A percentile compares a stretch with the other conserved stretches of the same genome.
These are phyloP conservation scores for Penicillium fuscoglaucum DNA, from an alignment of 2,329 filamentous ascomycete genomes.

Conservation along the genomic window DNA sequence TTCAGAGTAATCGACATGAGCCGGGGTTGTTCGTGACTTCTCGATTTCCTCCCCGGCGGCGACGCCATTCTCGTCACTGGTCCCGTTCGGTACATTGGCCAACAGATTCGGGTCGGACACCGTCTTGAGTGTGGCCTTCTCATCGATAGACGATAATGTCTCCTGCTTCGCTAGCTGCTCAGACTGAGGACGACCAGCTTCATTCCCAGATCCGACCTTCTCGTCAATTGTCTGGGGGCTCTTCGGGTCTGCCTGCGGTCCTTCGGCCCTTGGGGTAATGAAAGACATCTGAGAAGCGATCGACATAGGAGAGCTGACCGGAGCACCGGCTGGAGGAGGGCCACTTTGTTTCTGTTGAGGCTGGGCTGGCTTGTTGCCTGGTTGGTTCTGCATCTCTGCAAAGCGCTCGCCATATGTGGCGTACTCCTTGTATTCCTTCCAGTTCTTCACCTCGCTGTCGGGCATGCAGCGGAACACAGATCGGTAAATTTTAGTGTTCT, in stretches of 20 bases:
- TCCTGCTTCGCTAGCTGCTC: conserved; percentile 31
- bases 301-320: conserved; percentile 23
- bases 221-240: conserved; percentile 34
- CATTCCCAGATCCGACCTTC: conserved; percentile 37
- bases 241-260: conserved; percentile 32
- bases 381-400: conserved; percentile 62
- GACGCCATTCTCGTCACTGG: conserved; percentile 25
- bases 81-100: conserved; percentile 26
- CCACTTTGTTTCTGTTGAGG: conserved; percentile 45
- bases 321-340: conserved; percentile 38
- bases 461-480: conserved; percentile 96
- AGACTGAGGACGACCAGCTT: conserved; percentile 37
- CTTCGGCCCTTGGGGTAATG: conserved; percentile 33
- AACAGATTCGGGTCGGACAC: conserved; percentile 30
- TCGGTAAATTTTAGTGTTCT: conserved; percentile 93
- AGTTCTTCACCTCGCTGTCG: conserved; percentile 88
- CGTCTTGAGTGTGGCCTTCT: conserved; percentile 45
- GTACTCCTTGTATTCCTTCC: conserved; percentile 90
- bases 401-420: conserved; percentile 76
- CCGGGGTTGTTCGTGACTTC: conserved; percentile 32
- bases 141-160: conserved; percentile 38
- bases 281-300: conserved; percentile 28
- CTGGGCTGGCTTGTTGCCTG: conserved; percentile 50
- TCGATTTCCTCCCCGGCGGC: conserved; percentile 34
- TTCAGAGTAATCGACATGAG: conserved; percentile 43